Base-by-base conservation (phyloP, 148 eudicot species). In the Cornus florida region DNA sequence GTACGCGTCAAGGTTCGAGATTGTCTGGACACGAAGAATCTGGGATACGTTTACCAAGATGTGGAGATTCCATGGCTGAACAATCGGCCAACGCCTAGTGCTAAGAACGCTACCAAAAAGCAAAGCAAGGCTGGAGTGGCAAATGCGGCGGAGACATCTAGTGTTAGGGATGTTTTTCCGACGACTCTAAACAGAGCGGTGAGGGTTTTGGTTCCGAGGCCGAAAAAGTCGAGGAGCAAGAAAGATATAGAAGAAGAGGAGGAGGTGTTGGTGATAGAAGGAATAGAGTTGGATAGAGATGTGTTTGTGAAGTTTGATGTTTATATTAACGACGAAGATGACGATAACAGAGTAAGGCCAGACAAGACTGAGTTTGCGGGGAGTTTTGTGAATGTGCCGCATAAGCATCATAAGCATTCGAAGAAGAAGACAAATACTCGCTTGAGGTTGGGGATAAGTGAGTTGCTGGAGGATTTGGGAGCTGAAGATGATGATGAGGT, bases 401-500 rank as follows among this genome's bases (percentile, higher is more conserved):
- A 82, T 82, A 91, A 83, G 46, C 90, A 84, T 72, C 90, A 84
- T 72, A 79, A 83, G 69, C 77, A 84, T 56, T 68, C 74, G 59
- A 89, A 84, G 78, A 86, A 80, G n/a, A 92, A 83, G 80, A 35
- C 3, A 35, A 35, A 35, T 0, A 91, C 93, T 16, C 39, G 59
- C 43, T 50, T 93, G 38, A 86, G 89, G 86, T 71, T 95, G 39
- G 92, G 94, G 24, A 81, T 95, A n/a, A 86, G 77, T 4, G 98
- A 91, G 11, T 60, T 95, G n/a, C 56, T 95, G 74, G 94, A 91
- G 28, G 91, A 90, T 28, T 80, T 95, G 83, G 95, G 85, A 2
- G 92, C 91, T 50, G 97, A 93, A 31, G 97, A 88, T 70, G 98
- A 93, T 70, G 96, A 93, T 2, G 84, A 80, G 72, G 84, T 93